A percentile compares a stretch with the other conserved stretches of the same genome.
phyloP scores from a whole-genome alignment of 2,329 filamentous ascomycete genomes.

The Fusarium sp. region DNA sequence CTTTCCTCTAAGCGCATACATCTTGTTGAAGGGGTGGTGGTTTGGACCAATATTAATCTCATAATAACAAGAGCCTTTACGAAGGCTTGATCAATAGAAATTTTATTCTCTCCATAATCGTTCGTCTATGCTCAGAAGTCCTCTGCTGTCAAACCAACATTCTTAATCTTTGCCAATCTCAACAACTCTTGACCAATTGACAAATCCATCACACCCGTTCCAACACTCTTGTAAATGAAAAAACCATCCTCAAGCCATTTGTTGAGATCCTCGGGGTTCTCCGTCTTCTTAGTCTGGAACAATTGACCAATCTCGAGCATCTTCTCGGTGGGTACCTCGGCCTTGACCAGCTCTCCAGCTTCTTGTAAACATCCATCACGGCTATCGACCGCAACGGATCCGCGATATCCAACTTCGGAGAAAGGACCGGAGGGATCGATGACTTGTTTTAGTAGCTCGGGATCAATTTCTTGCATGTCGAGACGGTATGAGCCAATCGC shows the following conservation, averaged over 20 bases:
- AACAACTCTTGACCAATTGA: conserved; percentile 70
- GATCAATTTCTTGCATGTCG: conserved; percentile 50
- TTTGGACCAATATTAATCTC: neutral
- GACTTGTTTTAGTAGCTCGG: conserved; percentile 42
- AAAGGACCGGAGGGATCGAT: conserved; percentile 25
- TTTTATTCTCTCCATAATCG: fast-evolving
- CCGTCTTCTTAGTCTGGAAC: conserved; percentile 47
- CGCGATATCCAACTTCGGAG: neutral
- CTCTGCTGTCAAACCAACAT: conserved; percentile 57
- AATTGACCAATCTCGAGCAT: conserved; percentile 64
- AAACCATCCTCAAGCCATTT: conserved; percentile 73
- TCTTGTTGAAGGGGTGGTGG: neutral
- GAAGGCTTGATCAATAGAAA: neutral
- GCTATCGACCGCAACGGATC: conserved; percentile 43
- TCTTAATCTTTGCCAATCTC: conserved; percentile 63
- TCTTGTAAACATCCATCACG: conserved; percentile 47
- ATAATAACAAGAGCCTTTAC: neutral
- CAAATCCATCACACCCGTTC: conserved; percentile 75
- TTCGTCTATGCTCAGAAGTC: conserved; percentile 28
- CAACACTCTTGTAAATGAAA: conserved; percentile 77
- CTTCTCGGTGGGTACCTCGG: conserved; percentile 33
- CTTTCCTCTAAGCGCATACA: neutral
- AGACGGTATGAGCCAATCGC: conserved; percentile 49
- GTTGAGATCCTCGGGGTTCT: conserved; percentile 49
- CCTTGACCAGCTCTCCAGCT: conserved; percentile 48